Evolutionary conservation across 164 flowering plant genomes (phyloP).

Genomic region (Liriodendron chinense): DNA sequence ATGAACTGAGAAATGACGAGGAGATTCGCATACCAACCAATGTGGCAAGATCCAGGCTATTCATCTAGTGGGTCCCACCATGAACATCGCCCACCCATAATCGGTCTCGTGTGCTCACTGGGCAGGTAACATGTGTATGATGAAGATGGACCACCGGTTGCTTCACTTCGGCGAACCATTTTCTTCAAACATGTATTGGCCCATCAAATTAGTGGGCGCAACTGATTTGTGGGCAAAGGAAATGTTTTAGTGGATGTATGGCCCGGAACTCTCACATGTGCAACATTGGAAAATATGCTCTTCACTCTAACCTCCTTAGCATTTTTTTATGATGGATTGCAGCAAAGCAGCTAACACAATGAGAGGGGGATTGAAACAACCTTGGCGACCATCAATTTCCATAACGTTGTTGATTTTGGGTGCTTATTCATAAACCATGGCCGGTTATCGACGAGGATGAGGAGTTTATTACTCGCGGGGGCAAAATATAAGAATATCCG

Average conservation of each 20-base stretch:
- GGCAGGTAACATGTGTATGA: neutral
- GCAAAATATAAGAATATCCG: slow-evolving; percentile 24
- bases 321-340: neutral
- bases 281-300: neutral
- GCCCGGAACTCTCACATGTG: neutral
- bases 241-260: neutral
- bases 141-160: neutral
- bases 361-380: slow-evolving; percentile 4
- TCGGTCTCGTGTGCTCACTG: neutral
- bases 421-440: slow-evolving; percentile 31
- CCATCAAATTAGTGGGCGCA: neutral
- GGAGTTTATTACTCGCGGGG: slow-evolving; percentile 19
- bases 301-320: neutral
- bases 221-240: neutral
- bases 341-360: neutral
- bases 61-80: neutral
- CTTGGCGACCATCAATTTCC: slow-evolving; percentile 34
- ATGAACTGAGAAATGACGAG: neutral
- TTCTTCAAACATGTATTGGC: neutral
- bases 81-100: neutral
- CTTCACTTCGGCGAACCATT: neutral
- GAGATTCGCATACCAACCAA: neutral
- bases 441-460: slow-evolving; percentile 30
- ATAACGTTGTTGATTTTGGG: slow-evolving; percentile 21
- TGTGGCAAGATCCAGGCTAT: neutral